These are phyloP conservation scores for Rasamsonia emersonii DNA, from an alignment of 2,329 filamentous ascomycete genomes.

Conservation along the genomic window DNA sequence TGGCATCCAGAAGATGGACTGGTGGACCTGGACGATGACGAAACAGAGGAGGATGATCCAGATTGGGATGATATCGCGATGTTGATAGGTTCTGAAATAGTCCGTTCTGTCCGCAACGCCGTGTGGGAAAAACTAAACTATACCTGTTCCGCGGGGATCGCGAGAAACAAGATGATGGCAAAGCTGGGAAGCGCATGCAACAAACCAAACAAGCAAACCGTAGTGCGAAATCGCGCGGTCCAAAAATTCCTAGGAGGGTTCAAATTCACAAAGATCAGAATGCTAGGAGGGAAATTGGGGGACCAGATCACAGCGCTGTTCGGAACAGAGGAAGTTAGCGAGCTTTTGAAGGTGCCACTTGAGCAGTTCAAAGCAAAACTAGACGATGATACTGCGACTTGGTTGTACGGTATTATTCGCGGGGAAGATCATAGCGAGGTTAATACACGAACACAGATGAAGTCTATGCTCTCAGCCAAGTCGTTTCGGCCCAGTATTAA, in stretches of 20 bases:
- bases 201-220: constrained; percentile 89
- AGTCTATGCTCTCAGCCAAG: constrained; percentile 95
- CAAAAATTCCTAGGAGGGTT: constrained; percentile 70
- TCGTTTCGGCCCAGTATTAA: constrained; percentile 82
- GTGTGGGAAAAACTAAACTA: constrained; percentile 68
- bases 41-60: constrained; percentile 69
- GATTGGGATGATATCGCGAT: constrained; percentile 96
- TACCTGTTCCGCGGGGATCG: constrained; percentile 84
- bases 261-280: constrained; percentile 92
- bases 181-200: constrained; percentile 87
- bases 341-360: constrained; percentile 62
- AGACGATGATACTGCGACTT: constrained; percentile 74
- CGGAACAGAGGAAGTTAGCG: constrained; percentile 67
- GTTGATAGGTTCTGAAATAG: constrained; percentile 79
- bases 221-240: constrained; percentile 80
- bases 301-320: constrained; percentile 77
- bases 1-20: constrained; percentile 73
- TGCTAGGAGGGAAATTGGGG: constrained; percentile 89
- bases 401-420: constrained; percentile 77
- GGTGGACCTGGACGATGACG: constrained; percentile 63
- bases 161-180: constrained; percentile 87
- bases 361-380: constrained; percentile 70
- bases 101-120: constrained; percentile 61
- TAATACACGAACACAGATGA: constrained; percentile 84
- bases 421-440: constrained; percentile 84